phyloP scores from a whole-genome alignment of 2,329 filamentous ascomycete species.

The Fusarium setosum region DNA sequence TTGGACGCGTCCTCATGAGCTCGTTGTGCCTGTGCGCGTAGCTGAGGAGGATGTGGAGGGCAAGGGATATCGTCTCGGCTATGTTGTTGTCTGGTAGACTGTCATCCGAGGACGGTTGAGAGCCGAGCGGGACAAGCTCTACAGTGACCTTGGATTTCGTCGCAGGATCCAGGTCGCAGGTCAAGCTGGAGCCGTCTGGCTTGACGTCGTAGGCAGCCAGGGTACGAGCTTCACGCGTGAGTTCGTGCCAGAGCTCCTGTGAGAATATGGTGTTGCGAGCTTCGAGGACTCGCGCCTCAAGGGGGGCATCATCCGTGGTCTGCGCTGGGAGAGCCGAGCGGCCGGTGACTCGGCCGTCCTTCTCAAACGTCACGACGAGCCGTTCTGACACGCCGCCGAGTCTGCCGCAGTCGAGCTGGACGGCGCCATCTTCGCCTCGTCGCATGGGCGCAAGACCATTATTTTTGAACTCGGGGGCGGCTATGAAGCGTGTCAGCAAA shows the following conservation, averaged over 20 bases:
- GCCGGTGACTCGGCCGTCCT: conserved; percentile 68
- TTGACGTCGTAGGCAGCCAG: conserved; percentile 78
- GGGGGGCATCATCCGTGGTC: conserved; percentile 61
- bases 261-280: conserved; percentile 84
- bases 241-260: conserved; percentile 90
- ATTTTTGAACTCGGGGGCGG: conserved; percentile 68
- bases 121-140: conserved; percentile 73
- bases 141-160: conserved; percentile 68
- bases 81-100: conserved; percentile 58
- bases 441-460: conserved; percentile 85
- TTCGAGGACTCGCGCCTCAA: conserved; percentile 77
- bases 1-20: conserved; percentile 71
- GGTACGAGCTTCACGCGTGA: conserved; percentile 82
- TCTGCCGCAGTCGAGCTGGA: conserved; percentile 76
- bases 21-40: conserved; percentile 84
- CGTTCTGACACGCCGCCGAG: conserved; percentile 65
- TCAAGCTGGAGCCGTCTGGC: conserved; percentile 68
- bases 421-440: conserved; percentile 77
- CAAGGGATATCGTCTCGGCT: conserved; percentile 74
- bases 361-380: conserved; percentile 75
- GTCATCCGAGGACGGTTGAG: conserved; percentile 45
- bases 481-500: conserved; percentile 49
- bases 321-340: conserved; percentile 63
- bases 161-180: conserved; percentile 63
- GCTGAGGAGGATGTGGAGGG: conserved; percentile 80